Percentiles rank a stretch among this genome's conserved stretches.
These are phyloP conservation scores for Furcasterigmium sp. DNA, from an alignment of 2,329 filamentous ascomycete species.

Conservation along the genomic window DNA sequence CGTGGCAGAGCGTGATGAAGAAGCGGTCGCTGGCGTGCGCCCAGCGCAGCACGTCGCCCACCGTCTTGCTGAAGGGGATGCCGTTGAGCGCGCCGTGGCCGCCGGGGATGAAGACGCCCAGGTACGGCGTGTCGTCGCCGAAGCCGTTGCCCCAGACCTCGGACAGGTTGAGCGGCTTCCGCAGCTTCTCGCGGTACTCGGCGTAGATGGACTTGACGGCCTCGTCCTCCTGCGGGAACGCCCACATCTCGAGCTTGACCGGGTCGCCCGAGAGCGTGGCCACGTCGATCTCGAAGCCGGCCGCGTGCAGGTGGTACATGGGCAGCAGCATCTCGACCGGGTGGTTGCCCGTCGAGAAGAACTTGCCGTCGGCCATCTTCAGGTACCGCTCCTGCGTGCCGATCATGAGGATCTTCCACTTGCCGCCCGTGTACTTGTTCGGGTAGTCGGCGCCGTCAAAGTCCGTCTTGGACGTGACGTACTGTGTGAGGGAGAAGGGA, in stretches of 20 bases:
- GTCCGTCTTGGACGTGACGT: constrained; percentile 12
- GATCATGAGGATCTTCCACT: constrained; percentile 14
- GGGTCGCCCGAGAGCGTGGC: constrained; percentile 14
- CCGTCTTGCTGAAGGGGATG: constrained; percentile 9
- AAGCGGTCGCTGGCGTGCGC: constrained; percentile 11
- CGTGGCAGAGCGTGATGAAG: constrained; percentile 12
- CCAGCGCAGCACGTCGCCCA: constrained; percentile 15
- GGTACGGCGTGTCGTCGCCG: constrained; percentile 7
- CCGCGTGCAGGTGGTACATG: constrained; percentile 14
- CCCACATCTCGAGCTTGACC: constrained; percentile 17
- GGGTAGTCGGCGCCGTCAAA: constrained; percentile 12
- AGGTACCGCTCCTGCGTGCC: constrained; percentile 16
- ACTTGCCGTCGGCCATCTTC: constrained; percentile 12
- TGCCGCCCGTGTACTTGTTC: constrained; percentile 12
- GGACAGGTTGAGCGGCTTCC: constrained; percentile 11
- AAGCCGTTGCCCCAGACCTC: constrained; percentile 12
- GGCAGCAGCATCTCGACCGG: constrained; percentile 15
- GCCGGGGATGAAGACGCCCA: constrained; percentile 14
- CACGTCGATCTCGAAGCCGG: constrained; percentile 14
- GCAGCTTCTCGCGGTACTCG: constrained; percentile 13
- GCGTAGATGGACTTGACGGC: constrained; percentile 5
- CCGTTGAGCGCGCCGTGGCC: constrained; percentile 13
- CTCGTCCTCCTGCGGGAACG: constrained; percentile 5
- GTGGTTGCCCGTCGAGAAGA: constrained; percentile 17
- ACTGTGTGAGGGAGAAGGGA: constrained; percentile 14